These are phyloP conservation scores for Verbena officinalis DNA, from an alignment of 257 asterid species.

Conservation along the genomic window DNA sequence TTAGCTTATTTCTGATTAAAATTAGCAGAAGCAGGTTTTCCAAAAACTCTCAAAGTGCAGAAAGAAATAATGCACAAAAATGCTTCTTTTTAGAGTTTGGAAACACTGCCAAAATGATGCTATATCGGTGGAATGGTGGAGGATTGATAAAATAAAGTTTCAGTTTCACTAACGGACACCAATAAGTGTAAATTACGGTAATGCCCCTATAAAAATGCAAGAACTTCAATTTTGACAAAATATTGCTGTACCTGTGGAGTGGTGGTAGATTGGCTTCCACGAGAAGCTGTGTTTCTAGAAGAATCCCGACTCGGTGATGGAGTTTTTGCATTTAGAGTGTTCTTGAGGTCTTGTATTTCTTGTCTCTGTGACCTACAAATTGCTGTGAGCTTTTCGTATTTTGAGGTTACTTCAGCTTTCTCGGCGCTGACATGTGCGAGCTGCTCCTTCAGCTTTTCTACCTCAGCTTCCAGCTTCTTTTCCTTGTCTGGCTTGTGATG, in stretches of 20 bases:
- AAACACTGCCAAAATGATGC: no score
- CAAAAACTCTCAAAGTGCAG: no score
- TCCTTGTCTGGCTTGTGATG: conserved; percentile 55
- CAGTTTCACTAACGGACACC: no score
- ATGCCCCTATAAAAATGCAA: neutral
- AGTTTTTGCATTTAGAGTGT: conserved; percentile 64
- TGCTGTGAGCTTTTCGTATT: conserved; percentile 84
- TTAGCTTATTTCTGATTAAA: no score
- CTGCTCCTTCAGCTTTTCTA: conserved; percentile 81
- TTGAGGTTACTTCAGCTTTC: conserved; percentile 82
- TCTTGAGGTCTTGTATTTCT: conserved; percentile 93
- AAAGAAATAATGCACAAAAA: no score
- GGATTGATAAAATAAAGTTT: no score
- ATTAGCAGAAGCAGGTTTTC: no score
- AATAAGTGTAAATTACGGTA: conserved; percentile 17
- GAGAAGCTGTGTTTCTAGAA: conserved; percentile 44
- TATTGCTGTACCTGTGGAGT: conserved; percentile 42
- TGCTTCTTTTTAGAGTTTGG: no score
- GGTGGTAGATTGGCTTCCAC: conserved; percentile 55
- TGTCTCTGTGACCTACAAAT: conserved; percentile 92
- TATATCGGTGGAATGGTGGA: no score
- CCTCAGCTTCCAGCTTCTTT: conserved; percentile 64
- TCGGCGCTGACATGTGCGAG: conserved; percentile 62
- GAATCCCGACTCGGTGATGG: conserved; percentile 66
- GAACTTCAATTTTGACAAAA: conserved; percentile 6